Evolutionary conservation across 495 filamentous ascomycete genomes (phyloP).

Genomic region (Podospora conica): DNA sequence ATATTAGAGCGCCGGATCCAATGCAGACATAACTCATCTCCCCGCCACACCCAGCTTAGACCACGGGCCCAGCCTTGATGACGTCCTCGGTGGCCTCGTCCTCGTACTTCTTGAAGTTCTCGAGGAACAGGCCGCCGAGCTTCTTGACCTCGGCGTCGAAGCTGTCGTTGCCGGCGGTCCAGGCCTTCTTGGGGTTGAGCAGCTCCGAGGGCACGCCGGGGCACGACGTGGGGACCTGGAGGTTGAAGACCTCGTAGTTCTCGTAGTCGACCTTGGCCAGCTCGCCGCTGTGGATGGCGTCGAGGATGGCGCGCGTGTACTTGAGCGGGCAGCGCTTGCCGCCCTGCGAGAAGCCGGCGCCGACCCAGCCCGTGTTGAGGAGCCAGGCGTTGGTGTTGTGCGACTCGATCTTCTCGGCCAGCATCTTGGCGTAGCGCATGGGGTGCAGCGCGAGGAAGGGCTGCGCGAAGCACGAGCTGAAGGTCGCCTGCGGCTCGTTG

Average conservation of each 20-base stretch:
- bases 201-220: constrained; percentile 81
- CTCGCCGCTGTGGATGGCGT: constrained; percentile 94
- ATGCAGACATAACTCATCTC: constrained; percentile 9
- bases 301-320: constrained; percentile 97
- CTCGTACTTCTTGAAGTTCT: constrained; percentile 96
- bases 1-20: constrained; percentile 8
- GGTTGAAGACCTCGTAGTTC: constrained; percentile 94
- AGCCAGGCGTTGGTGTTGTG: constrained; percentile 98
- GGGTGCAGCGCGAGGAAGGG: constrained; percentile 98
- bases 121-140: constrained; percentile 77
- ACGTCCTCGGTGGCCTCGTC: constrained; percentile 82
- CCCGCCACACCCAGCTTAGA: constrained; percentile 20
- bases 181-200: constrained; percentile 88
- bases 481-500: constrained; percentile 94
- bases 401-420: constrained; percentile 92
- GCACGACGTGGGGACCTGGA: constrained; percentile 82
- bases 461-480: constrained; percentile 99
- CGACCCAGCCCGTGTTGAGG: constrained; percentile 98
- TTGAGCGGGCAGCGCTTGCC: constrained; percentile 98
- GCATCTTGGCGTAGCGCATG: constrained; percentile 97
- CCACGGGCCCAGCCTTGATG: constrained; percentile 57
- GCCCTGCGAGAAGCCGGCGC: constrained; percentile 87
- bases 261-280: constrained; percentile 89
- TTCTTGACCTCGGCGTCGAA: constrained; percentile 86
- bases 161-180: constrained; percentile 68